Evolutionary conservation across 495 filamentous ascomycete genomes (phyloP).

Genomic region (Neurospora sp.): DNA sequence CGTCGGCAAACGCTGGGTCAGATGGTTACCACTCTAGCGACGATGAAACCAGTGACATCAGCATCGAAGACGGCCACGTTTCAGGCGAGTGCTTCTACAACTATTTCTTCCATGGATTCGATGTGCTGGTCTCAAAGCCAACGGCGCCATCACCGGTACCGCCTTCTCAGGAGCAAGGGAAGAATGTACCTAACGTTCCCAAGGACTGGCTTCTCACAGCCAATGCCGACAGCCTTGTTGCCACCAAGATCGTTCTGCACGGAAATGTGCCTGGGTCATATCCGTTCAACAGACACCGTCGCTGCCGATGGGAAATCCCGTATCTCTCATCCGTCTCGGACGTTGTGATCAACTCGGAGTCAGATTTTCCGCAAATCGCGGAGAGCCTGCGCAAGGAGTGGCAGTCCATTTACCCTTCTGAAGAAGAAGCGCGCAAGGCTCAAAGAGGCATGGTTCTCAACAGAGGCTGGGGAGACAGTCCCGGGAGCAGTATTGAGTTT

Average conservation of each 20-base stretch:
- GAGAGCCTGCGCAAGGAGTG: slow-evolving; percentile 57
- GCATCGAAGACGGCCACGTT: slow-evolving; percentile 36
- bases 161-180: slow-evolving; percentile 39
- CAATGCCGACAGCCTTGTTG: slow-evolving; percentile 54
- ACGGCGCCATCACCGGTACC: slow-evolving; percentile 49
- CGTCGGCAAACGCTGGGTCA: slow-evolving; percentile 62
- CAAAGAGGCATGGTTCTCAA: slow-evolving; percentile 82
- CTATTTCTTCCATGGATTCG: slow-evolving; percentile 91
- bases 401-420: slow-evolving; percentile 53
- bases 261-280: slow-evolving; percentile 93
- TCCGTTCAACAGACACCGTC: slow-evolving; percentile 88
- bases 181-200: slow-evolving; percentile 6
- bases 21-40: slow-evolving; percentile 57
- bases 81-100: slow-evolving; percentile 85
- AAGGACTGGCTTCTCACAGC: slow-evolving; percentile 27
- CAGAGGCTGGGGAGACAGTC: slow-evolving; percentile 82
- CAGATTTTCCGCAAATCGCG: slow-evolving; percentile 59
- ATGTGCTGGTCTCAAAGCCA: slow-evolving; percentile 79
- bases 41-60: slow-evolving; percentile 45
- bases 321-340: slow-evolving; percentile 33
- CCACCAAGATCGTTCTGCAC: slow-evolving; percentile 84
- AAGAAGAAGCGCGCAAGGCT: slow-evolving; percentile 49
- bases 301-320: slow-evolving; percentile 75
- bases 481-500: slow-evolving; percentile 81
- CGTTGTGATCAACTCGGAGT: slow-evolving; percentile 58